Percentiles rank a stretch among this genome's conserved stretches.
Evolutionary conservation across 2,329 filamentous ascomycete genomes (phyloP).

Genomic region (Trichoderma koningii): DNA sequence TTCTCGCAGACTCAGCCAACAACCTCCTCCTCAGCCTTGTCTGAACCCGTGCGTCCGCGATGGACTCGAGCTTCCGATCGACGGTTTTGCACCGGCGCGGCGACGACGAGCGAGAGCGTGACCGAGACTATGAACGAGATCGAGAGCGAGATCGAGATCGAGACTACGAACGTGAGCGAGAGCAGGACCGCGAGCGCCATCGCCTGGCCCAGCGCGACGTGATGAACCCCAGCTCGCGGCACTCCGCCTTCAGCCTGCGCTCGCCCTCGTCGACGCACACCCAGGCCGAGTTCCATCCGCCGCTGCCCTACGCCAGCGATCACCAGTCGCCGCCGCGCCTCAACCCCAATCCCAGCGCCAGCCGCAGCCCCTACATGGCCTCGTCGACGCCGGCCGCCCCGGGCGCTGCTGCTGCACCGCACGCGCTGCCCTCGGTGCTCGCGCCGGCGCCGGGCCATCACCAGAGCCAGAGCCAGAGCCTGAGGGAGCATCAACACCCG

Average conservation of each 20-base stretch:
- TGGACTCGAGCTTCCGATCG: conserved; percentile 54
- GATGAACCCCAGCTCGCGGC: conserved; percentile 46
- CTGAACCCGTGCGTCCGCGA: conserved; percentile 32
- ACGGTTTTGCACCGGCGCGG: conserved; percentile 52
- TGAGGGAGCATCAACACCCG: conserved; percentile 1
- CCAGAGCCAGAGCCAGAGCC: conserved; percentile 29
- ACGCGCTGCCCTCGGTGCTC: conserved; percentile 36
- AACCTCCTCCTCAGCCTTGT: neutral
- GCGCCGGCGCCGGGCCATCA: conserved; percentile 34
- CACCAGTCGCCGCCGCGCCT: conserved; percentile 39
- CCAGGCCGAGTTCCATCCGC: conserved; percentile 45
- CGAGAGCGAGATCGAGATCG: conserved; percentile 38
- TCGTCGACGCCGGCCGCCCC: conserved; percentile 38
- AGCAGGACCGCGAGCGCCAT: conserved; percentile 30
- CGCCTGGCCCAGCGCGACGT: conserved; percentile 47
- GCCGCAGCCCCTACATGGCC: conserved; percentile 43
- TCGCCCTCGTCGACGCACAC: conserved; percentile 48
- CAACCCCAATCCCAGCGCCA: conserved; percentile 26
- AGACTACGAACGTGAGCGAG: neutral
- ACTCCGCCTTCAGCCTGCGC: conserved; percentile 52
- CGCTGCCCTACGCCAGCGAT: conserved; percentile 35
- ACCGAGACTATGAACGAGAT: conserved; percentile 36
- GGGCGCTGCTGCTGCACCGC: conserved; percentile 33
- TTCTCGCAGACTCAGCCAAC: neutral
- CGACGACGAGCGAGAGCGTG: conserved; percentile 42